Conservation (phyloP, 495 filamentous ascomycete species). For the Penicillium cosmopolitanum region DNA sequence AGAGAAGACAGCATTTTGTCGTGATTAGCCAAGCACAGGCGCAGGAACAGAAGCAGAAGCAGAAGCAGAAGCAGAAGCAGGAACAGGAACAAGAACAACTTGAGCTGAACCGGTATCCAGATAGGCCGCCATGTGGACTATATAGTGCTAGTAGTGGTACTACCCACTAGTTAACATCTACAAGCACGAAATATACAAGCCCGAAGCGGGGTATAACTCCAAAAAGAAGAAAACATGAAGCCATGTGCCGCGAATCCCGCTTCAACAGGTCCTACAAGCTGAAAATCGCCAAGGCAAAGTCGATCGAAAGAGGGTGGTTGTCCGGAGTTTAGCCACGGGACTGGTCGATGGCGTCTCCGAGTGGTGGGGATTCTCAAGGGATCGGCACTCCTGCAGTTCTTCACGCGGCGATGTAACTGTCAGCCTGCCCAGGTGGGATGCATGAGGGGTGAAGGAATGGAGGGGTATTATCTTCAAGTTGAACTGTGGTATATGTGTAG, state of each 20-base stretch:
- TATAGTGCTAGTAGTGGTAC: not conserved
- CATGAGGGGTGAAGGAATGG: not conserved
- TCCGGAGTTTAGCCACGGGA: conserved; percentile 11
- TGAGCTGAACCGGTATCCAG: not conserved
- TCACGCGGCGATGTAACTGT: conserved; percentile 18
- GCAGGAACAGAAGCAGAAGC: not conserved
- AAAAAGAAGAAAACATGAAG: not conserved
- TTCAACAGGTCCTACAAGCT: not conserved
- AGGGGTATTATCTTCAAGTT: too few species aligned
- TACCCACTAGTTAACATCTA: too few species aligned
- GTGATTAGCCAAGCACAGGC: too few species aligned
- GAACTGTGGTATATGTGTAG: too few species aligned
- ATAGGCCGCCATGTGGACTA: not conserved
- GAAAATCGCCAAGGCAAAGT: not conserved
- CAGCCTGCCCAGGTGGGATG: not conserved
- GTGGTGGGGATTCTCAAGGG: conserved; percentile 23
- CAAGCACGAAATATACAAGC: not conserved
- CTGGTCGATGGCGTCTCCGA: conserved; percentile 14
- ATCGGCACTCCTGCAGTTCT: conserved; percentile 30
- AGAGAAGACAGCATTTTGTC: not conserved
- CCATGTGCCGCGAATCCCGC: not conserved
- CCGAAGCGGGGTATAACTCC: conserved; percentile 2
- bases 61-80: not conserved
- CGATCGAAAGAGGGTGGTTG: conserved; percentile 10
- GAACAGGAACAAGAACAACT: not conserved